phyloP scores from a whole-genome alignment of 176 grass and related monocot species.

The Cymbopogon citratus region DNA sequence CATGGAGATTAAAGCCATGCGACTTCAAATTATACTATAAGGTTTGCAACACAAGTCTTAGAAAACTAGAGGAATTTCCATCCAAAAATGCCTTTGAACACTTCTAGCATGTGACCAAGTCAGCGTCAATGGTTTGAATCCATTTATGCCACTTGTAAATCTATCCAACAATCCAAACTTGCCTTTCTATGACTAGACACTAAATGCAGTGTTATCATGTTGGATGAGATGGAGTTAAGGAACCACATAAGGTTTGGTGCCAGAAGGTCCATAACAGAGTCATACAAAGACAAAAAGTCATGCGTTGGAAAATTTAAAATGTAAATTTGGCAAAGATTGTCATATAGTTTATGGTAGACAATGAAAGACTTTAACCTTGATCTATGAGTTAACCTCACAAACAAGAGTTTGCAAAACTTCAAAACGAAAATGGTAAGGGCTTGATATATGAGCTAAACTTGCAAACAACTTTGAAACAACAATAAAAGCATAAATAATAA shows the following conservation, averaged over 20 bases:
- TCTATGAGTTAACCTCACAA: not conserved
- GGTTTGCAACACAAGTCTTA: not conserved
- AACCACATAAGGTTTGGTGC: not conserved
- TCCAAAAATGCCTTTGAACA: not conserved
- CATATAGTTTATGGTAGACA: not conserved
- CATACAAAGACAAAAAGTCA: too few relatives aligned
- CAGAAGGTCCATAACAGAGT: too few relatives aligned
- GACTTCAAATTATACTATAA: not conserved
- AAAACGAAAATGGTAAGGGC: not conserved
- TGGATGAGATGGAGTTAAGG: not conserved
- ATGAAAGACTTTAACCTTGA: not conserved
- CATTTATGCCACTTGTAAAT: too few relatives aligned
- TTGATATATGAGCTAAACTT: not conserved
- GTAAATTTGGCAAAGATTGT: too few relatives aligned
- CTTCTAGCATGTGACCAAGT: too few relatives aligned
- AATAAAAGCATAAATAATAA: not conserved
- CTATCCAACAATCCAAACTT: not conserved
- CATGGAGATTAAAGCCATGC: too few relatives aligned
- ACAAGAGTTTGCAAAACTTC: not conserved
- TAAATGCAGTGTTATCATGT: not conserved
- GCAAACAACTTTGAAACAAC: not conserved
- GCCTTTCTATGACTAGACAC: not conserved
- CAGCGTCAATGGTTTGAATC: too few relatives aligned
- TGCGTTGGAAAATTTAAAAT: too few relatives aligned
- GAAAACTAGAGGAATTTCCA: not conserved